Evolutionary conservation across 1,284 basidiomycete species (phyloP).

Genomic region (Leccinum griseonigrum): DNA sequence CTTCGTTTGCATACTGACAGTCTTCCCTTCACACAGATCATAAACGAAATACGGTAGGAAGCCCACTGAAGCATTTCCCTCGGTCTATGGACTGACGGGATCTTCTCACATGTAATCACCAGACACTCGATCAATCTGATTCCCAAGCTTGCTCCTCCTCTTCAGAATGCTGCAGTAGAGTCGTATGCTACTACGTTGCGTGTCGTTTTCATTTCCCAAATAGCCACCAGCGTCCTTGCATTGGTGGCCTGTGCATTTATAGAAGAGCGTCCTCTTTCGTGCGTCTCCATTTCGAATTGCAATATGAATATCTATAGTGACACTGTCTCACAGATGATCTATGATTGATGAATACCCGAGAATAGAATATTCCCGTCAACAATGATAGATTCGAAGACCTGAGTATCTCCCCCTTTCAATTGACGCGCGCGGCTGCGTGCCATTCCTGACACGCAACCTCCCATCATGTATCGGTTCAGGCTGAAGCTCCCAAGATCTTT

Average conservation of each 20-base stretch:
- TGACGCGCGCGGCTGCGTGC: too few relatives aligned
- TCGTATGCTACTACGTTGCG: constrained; percentile 84
- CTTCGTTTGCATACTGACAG: constrained; percentile 18
- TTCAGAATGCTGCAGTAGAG: constrained; percentile 69
- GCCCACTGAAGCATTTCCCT: constrained; percentile 12
- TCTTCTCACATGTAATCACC: constrained; percentile 8
- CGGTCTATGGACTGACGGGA: constrained; percentile 15
- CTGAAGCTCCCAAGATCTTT: too few relatives aligned
- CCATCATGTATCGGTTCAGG: too few relatives aligned
- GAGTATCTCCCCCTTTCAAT: too few relatives aligned
- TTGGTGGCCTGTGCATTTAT: constrained; percentile 68
- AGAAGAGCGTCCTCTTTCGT: constrained; percentile 74
- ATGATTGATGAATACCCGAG: background rate
- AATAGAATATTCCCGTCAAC: background rate
- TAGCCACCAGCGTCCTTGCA: constrained; percentile 59
- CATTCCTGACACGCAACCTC: too few relatives aligned
- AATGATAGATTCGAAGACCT: too few relatives aligned
- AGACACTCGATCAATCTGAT: constrained; percentile 87
- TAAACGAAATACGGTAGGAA: constrained; percentile 63
- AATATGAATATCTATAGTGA: background rate
- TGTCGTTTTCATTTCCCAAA: constrained; percentile 82
- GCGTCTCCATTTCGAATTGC: background rate
- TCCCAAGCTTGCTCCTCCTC: constrained; percentile 58
- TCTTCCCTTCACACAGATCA: constrained; percentile 48
- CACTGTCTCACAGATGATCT: background rate